A percentile compares a stretch with the other conserved stretches of the same genome.
Conservation (phyloP, 2,329 filamentous ascomycete species). For the Calonectria leucothoes region DNA sequence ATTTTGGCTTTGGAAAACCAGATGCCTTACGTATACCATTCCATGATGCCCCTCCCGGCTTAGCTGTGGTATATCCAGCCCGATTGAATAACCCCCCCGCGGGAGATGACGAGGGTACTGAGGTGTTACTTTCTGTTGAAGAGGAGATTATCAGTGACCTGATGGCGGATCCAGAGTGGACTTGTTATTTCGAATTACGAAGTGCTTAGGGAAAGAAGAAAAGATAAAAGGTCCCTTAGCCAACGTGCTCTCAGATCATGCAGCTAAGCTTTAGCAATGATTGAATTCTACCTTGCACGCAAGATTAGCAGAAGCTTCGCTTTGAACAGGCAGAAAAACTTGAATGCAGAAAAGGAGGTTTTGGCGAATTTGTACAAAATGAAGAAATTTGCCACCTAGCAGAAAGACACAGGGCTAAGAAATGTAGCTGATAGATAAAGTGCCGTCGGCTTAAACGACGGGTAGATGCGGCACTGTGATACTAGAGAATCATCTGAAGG, state of each 20-base stretch:
- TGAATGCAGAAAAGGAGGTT: too few relatives aligned
- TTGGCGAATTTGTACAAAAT: too few relatives aligned
- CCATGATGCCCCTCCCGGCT: conserved; percentile 41
- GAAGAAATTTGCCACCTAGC: too few relatives aligned
- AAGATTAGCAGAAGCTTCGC: too few relatives aligned
- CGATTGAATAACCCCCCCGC: conserved; percentile 24
- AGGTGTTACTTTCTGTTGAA: conserved; percentile 48
- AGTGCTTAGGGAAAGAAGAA: conserved; percentile 40
- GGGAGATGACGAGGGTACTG: conserved; percentile 47
- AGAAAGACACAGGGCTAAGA: too few relatives aligned
- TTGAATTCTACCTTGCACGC: too few relatives aligned
- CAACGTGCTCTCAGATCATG: too few relatives aligned
- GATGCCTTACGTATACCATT: conserved; percentile 45
- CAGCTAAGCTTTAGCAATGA: too few relatives aligned
- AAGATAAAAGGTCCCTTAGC: too few relatives aligned
- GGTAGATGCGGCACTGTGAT: neutral
- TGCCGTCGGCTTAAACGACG: neutral
- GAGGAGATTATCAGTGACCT: conserved; percentile 43
- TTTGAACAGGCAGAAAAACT: too few relatives aligned
- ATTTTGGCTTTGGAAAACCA: conserved; percentile 51
- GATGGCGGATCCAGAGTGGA: conserved; percentile 49
- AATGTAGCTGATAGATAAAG: too few relatives aligned
- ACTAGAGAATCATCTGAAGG: neutral
- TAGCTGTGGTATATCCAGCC: conserved; percentile 45
- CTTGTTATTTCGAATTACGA: conserved; percentile 50